phyloP scores from a whole-genome alignment of 2,329 filamentous ascomycete genomes.

The Verticillium klebahnii region DNA sequence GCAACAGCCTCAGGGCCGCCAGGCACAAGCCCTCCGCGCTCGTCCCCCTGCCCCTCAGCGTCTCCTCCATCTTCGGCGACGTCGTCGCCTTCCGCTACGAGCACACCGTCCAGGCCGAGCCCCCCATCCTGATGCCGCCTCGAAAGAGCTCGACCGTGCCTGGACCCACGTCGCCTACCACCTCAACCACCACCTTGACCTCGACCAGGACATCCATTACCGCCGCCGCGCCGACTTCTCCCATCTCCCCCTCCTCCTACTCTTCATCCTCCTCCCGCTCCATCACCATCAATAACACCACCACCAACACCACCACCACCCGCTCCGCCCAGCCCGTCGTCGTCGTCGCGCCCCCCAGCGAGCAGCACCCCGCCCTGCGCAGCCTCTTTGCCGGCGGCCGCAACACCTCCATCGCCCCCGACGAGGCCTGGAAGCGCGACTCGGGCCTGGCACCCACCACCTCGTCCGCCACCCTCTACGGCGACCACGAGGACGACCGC shows the following conservation, averaged over 20 bases:
- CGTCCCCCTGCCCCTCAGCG: conserved; percentile 15
- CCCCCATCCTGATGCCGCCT: conserved; percentile 49
- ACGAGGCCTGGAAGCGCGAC: conserved; percentile 48
- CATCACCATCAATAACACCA: background rate
- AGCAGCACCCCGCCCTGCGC: conserved; percentile 51
- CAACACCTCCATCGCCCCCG: conserved; percentile 14
- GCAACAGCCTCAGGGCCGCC: background rate
- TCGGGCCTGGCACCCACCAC: conserved; percentile 47
- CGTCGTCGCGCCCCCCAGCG: conserved; percentile 37
- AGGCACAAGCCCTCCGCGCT: background rate
- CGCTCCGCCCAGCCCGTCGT: conserved; percentile 27
- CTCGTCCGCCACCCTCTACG: conserved; percentile 32
- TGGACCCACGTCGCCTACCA: conserved; percentile 13
- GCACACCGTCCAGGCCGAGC: conserved; percentile 52
- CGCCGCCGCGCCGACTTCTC: conserved; percentile 21
- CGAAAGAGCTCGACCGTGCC: conserved; percentile 17
- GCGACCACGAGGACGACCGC: conserved; percentile 36
- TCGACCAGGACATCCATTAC: background rate
- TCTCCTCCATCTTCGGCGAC: conserved; percentile 36
- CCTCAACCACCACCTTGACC: conserved; percentile 14
- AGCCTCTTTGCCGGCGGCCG: conserved; percentile 20
- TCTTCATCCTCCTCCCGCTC: no score
- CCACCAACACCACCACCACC: conserved; percentile 14
- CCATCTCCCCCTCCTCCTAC: no score
- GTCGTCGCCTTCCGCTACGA: conserved; percentile 59